Evolutionary conservation across 805 yeast genomes (phyloP).

Genomic region (Kluyveromyces aestuarii): DNA sequence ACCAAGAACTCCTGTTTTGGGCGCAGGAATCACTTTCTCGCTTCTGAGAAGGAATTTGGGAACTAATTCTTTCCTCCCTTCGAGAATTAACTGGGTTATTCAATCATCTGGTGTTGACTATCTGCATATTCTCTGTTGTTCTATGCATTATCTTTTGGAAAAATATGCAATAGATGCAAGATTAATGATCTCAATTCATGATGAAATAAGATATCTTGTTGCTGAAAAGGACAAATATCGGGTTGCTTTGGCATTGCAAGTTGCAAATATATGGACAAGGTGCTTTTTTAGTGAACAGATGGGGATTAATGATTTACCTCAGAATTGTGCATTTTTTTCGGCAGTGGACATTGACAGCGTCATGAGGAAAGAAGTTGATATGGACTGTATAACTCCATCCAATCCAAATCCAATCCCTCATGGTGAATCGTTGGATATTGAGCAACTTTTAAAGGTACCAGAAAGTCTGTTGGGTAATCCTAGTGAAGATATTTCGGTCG

Average conservation of each 20-base stretch:
- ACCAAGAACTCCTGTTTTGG: constrained; percentile 86
- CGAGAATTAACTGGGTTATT: constrained; percentile 94
- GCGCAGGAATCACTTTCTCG: constrained; percentile 89
- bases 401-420: constrained; percentile 59
- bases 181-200: constrained; percentile 83
- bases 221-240: constrained; percentile 64
- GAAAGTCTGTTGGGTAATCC: constrained; percentile 18
- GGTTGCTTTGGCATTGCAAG: constrained; percentile 76
- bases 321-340: constrained; percentile 90
- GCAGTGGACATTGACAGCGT: constrained; percentile 87
- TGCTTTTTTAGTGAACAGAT: constrained; percentile 90
- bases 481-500: constrained; percentile 13
- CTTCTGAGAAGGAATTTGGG: constrained; percentile 57
- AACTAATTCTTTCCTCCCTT: constrained; percentile 64
- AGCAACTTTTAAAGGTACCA: constrained; percentile 35
- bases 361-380: constrained; percentile 83
- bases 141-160: constrained; percentile 76
- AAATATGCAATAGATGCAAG: constrained; percentile 65
- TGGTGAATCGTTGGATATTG: constrained; percentile 71
- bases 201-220: constrained; percentile 79
- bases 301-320: constrained; percentile 85
- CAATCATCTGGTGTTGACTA: constrained; percentile 98
- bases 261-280: constrained; percentile 91
- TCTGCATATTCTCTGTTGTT: constrained; percentile 69
- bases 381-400: constrained; percentile 89